Conservation (phyloP, 176 grass and related monocot species). For the Avena eriantha region DNA sequence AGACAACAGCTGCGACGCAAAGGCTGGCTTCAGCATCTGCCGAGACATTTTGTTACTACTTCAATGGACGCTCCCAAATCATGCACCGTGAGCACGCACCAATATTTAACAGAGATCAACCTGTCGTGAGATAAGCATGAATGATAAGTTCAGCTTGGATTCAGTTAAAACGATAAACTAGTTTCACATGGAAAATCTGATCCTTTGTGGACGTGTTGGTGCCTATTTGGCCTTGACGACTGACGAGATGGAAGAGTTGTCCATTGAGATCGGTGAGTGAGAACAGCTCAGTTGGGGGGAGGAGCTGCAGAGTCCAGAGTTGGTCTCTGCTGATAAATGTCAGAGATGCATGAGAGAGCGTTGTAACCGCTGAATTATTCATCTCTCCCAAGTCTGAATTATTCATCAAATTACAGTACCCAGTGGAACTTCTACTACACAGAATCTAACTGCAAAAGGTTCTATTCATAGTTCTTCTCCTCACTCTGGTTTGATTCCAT, state of each 20-base stretch:
- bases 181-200: neutral
- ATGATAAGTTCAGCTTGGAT: neutral
- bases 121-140: neutral
- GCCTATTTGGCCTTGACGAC: neutral
- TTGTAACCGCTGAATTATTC: no score
- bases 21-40: no score
- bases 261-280: neutral
- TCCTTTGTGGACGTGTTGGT: neutral
- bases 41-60: no score
- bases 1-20: no score
- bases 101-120: no score
- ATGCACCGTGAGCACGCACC: no score
- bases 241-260: neutral
- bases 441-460: neutral
- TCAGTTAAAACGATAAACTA: neutral
- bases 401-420: no score
- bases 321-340: neutral
- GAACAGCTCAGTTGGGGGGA: neutral
- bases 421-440: no score
- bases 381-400: no score
- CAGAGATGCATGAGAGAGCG: no score
- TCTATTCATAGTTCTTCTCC: neutral
- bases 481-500: neutral
- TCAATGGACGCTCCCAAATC: no score
- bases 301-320: neutral